Evolutionary conservation across 116 monocot species (phyloP).

Genomic region (Phalaenopsis hybrid): DNA sequence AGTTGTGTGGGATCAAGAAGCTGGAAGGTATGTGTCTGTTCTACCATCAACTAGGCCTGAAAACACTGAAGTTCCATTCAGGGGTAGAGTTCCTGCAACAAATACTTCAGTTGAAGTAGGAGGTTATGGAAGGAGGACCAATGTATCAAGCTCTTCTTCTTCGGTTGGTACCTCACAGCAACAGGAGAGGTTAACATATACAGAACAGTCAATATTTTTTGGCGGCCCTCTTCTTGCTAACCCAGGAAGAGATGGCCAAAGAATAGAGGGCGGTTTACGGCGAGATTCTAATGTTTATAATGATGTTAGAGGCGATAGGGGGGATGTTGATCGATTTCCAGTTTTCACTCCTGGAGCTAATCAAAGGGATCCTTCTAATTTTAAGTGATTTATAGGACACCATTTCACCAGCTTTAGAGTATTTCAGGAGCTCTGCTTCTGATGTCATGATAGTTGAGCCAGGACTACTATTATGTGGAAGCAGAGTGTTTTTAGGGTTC

Average conservation of each 20-base stretch:
- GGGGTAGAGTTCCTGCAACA: slow-evolving; percentile 20
- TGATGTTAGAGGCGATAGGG: slow-evolving; percentile 18
- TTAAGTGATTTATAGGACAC: slow-evolving; percentile 14
- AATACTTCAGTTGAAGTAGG: slow-evolving; percentile 22
- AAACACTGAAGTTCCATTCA: slow-evolving; percentile 17
- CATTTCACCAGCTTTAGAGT: neutral
- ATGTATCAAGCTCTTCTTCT: slow-evolving; percentile 13
- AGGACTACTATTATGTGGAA: neutral
- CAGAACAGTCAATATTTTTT: slow-evolving; percentile 89
- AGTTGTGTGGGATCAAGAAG: slow-evolving; percentile 95
- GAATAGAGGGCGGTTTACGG: slow-evolving; percentile 12
- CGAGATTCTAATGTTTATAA: slow-evolving; percentile 18
- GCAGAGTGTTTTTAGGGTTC: neutral
- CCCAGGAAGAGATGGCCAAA: slow-evolving; percentile 18
- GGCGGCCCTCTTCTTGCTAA: slow-evolving; percentile 74
- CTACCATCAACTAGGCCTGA: slow-evolving; percentile 24
- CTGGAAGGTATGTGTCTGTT: slow-evolving; percentile 85
- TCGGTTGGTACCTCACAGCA: slow-evolving; percentile 11
- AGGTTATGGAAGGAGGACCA: slow-evolving; percentile 20
- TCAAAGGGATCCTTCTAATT: slow-evolving; percentile 33
- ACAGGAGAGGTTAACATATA: slow-evolving; percentile 60
- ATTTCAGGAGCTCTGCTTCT: neutral
- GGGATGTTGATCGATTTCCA: slow-evolving; percentile 28
- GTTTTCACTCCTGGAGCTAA: slow-evolving; percentile 43
- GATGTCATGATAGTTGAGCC: neutral